phyloP scores from a whole-genome alignment of 106 monocot species.

The Agapanthus africanus region DNA sequence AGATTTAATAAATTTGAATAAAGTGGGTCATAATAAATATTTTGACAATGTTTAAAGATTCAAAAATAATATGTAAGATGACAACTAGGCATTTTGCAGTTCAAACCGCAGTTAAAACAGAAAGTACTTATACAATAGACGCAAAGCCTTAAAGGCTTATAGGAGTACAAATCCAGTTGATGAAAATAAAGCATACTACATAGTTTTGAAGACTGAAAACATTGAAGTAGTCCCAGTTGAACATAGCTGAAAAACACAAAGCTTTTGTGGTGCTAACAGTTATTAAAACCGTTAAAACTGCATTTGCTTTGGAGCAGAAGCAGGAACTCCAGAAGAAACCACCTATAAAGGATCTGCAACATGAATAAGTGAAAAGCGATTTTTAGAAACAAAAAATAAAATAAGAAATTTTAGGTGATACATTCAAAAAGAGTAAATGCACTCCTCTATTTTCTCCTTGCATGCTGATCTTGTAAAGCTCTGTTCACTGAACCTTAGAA shows the following conservation, averaged over 20 bases:
- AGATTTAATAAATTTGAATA: no score
- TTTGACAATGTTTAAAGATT: no score
- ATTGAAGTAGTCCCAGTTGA: slow-evolving; percentile 7
- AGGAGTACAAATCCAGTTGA: no score
- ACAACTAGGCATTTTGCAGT: no score
- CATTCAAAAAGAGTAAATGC: neutral
- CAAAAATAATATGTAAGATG: no score
- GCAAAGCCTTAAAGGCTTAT: no score
- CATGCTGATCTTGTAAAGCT: no score
- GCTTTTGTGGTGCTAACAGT: slow-evolving; percentile 10
- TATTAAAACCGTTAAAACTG: slow-evolving; percentile 6
- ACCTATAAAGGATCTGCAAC: slow-evolving; percentile 12
- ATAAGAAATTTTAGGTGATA: neutral
- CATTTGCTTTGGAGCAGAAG: slow-evolving; percentile 10
- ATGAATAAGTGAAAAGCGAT: slow-evolving; percentile 9
- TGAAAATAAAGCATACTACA: slow-evolving; percentile 10
- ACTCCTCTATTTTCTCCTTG: neutral
- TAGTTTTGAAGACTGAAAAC: slow-evolving; percentile 5
- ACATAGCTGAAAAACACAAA: slow-evolving; percentile 10
- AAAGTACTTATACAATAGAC: no score
- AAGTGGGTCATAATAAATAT: no score
- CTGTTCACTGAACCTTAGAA: no score
- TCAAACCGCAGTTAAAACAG: no score
- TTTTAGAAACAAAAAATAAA: slow-evolving; percentile 9
- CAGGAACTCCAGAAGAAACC: slow-evolving; percentile 5